phyloP scores from a whole-genome alignment of 2,329 filamentous ascomycete species.

The Colletotrichum sp. region DNA sequence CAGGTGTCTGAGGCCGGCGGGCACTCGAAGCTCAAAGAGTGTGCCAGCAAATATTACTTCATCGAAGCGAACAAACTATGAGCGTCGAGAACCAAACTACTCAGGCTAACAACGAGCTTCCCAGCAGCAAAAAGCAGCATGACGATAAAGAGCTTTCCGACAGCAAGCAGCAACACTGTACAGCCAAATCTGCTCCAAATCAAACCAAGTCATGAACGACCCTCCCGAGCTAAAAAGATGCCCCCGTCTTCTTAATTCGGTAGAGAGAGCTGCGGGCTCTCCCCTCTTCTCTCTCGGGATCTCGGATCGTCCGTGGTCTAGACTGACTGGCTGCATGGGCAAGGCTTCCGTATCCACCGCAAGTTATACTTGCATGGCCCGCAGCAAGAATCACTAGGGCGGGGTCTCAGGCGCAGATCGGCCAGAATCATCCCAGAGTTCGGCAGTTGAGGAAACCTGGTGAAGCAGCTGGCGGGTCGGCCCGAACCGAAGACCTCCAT shows the following conservation, averaged over 20 bases:
- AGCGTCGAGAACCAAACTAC: background rate
- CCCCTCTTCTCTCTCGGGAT: too few species aligned
- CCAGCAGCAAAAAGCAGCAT: too few species aligned
- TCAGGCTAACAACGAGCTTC: background rate
- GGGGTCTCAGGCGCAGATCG: background rate
- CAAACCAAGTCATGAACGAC: background rate
- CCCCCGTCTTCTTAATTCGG: too few species aligned
- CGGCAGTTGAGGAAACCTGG: background rate
- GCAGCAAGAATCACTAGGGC: background rate
- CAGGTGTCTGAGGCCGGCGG: background rate
- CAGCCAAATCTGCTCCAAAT: background rate
- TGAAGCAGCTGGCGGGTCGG: background rate
- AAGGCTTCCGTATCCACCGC: rapidly evolving
- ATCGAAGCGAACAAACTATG: background rate
- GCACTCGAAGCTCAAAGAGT: background rate
- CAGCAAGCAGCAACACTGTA: background rate
- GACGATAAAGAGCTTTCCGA: background rate
- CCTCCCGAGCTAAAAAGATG: background rate
- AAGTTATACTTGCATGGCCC: background rate
- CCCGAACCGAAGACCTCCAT: background rate
- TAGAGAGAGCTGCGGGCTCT: too few species aligned
- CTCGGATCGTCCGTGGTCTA: background rate
- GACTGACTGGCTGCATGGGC: background rate
- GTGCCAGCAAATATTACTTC: background rate
- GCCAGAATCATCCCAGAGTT: background rate